These are phyloP conservation scores for Talaromyces amestolkiae DNA, from an alignment of 2,329 filamentous ascomycete species.

Conservation along the genomic window DNA sequence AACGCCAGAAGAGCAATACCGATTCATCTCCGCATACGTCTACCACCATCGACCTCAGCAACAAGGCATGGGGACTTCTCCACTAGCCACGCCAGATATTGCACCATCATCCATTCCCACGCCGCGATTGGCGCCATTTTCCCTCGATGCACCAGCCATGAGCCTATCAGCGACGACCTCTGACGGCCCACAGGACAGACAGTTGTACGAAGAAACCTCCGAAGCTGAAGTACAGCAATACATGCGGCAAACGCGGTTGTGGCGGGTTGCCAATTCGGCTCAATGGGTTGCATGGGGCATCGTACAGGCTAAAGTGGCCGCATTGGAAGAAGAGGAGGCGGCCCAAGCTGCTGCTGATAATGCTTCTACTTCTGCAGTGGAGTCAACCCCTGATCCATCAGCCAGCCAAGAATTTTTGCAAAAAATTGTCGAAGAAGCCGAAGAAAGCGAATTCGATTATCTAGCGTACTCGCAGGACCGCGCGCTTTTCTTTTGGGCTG, in stretches of 20 bases:
- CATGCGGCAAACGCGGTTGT: conserved; percentile 74
- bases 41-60: conserved; percentile 60
- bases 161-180: not conserved
- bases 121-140: conserved; percentile 61
- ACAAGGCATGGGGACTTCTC: conserved; percentile 26
- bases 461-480: conserved; percentile 86
- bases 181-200: not conserved
- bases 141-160: conserved; percentile 71
- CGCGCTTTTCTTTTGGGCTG: conserved; percentile 91
- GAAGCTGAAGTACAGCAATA: conserved; percentile 69
- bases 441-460: conserved; percentile 80
- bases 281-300: conserved; percentile 97
- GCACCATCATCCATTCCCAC: conserved; percentile 52
- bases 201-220: conserved; percentile 52
- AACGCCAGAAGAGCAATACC: conserved; percentile 72
- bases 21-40: conserved; percentile 83
- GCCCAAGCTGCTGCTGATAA: conserved; percentile 19
- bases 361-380: not conserved
- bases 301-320: conserved; percentile 85
- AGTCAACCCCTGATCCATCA: not conserved
- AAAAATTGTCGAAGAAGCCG: conserved; percentile 22
- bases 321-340: conserved; percentile 53
- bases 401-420: conserved; percentile 6
- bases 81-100: conserved; percentile 53
- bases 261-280: conserved; percentile 83